These are phyloP conservation scores for Acer yangbiense DNA, from an alignment of 345 rosid genomes.

Conservation along the genomic window DNA sequence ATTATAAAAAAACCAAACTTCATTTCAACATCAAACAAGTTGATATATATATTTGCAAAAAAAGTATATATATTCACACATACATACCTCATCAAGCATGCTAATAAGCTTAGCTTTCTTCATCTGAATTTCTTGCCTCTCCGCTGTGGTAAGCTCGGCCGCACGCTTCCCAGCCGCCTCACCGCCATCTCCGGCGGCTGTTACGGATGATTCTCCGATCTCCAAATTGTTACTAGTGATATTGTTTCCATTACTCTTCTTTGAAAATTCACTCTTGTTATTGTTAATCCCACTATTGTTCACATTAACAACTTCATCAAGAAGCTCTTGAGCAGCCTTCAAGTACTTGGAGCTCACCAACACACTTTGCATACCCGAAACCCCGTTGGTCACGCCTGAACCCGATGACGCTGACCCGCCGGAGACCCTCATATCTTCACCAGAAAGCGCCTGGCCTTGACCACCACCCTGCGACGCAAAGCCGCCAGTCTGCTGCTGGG, in stretches of 20 bases:
- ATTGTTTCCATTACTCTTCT: conserved; percentile 44
- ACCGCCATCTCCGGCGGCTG: conserved; percentile 48
- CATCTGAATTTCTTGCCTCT: conserved; percentile 98
- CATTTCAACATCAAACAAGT: neutral
- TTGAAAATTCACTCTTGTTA: conserved; percentile 35
- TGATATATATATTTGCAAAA: too few relatives aligned
- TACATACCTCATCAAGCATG: conserved; percentile 93
- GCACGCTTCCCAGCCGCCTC: conserved; percentile 51
- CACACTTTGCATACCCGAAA: conserved; percentile 62
- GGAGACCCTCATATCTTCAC: conserved; percentile 53
- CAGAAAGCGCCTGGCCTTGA: conserved; percentile 31
- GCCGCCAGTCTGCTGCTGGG: conserved; percentile 67
- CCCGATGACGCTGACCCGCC: conserved; percentile 68
- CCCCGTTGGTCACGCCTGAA: conserved; percentile 76
- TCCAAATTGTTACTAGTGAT: conserved; percentile 33
- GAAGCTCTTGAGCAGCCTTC: conserved; percentile 92
- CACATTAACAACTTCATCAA: conserved; percentile 91
- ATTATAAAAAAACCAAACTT: conserved; percentile 2
- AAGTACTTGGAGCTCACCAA: conserved; percentile 85
- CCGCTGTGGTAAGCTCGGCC: conserved; percentile 71
- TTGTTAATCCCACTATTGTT: conserved; percentile 36
- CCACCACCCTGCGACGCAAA: conserved; percentile 59
- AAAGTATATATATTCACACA: neutral
- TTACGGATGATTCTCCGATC: conserved; percentile 57
- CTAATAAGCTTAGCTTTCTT: conserved; percentile 85